These are phyloP conservation scores for Breynia disticha DNA, from an alignment of 441 rosid species.

Conservation along the genomic window DNA sequence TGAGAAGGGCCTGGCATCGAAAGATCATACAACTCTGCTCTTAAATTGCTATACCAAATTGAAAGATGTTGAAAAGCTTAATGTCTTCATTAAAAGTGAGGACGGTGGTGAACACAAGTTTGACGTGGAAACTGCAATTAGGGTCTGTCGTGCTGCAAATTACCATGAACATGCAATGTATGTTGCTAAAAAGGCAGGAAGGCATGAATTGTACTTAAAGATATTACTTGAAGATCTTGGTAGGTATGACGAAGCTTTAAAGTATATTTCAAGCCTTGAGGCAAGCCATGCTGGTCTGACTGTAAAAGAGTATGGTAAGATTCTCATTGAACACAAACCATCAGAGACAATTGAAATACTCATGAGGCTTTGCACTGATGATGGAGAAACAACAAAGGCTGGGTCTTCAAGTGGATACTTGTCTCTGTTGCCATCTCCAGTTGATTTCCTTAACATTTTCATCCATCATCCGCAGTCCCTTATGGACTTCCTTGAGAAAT, in stretches of 20 bases:
- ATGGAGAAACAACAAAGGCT: slow-evolving; percentile 35
- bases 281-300: slow-evolving; percentile 95
- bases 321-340: slow-evolving; percentile 88
- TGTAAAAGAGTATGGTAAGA: slow-evolving; percentile 92
- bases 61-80: slow-evolving; percentile 92
- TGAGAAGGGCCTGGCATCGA: slow-evolving; percentile 94
- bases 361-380: slow-evolving; percentile 82
- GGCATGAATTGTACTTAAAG: slow-evolving; percentile 91
- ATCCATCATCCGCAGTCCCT: slow-evolving; percentile 80
- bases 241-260: slow-evolving; percentile 86
- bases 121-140: slow-evolving; percentile 95
- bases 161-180: slow-evolving; percentile 99
- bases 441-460: slow-evolving; percentile 89
- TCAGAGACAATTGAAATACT: slow-evolving; percentile 79
- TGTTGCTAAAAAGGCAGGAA: slow-evolving; percentile 95
- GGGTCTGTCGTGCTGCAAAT: slow-evolving; percentile 97
- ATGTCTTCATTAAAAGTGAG: slow-evolving; percentile 79
- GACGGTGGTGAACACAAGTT: slow-evolving; percentile 94
- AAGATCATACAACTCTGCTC: slow-evolving; percentile 95
- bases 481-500: slow-evolving; percentile 84
- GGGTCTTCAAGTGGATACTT: slow-evolving; percentile 65
- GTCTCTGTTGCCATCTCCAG: slow-evolving; percentile 93
- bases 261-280: slow-evolving; percentile 83
- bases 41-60: slow-evolving; percentile 92
- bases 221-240: slow-evolving; percentile 95